Conservation (phyloP, 2,329 filamentous ascomycete genomes). For the Myriosclerotinia duriaeana region DNA sequence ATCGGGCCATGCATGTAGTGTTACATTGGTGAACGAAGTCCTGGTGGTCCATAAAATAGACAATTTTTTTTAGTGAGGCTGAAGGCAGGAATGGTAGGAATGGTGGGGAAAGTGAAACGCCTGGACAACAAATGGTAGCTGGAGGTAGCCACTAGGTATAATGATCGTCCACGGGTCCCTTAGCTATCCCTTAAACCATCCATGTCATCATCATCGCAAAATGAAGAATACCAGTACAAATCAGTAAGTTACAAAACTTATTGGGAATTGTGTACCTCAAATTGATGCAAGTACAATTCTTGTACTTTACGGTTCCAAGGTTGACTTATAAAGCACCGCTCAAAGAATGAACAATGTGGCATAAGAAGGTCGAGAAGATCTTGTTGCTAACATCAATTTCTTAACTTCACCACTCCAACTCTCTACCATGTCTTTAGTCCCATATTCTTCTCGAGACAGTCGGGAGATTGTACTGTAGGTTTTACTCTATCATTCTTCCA, state of each 20-base stretch:
- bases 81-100: not conserved
- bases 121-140: constrained; percentile 1
- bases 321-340: constrained; percentile 6
- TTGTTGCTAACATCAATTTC: not conserved
- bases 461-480: constrained; percentile 79
- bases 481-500: constrained; percentile 3
- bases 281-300: not conserved
- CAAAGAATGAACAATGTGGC: constrained; percentile 18
- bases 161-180: not conserved
- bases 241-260: too few relatives aligned
- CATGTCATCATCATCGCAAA: not conserved
- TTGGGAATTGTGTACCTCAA: not conserved
- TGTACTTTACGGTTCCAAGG: not conserved
- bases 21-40: not conserved
- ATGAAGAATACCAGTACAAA: not conserved
- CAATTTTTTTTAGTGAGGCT: too few relatives aligned
- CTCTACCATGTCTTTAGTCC: constrained; percentile 64
- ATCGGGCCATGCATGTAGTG: not conserved
- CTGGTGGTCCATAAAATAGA: too few relatives aligned
- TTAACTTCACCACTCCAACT: not conserved
- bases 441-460: constrained; percentile 70
- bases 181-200: not conserved
- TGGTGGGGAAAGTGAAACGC: constrained; percentile 3
- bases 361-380: constrained; percentile 14
- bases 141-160: not conserved